A percentile compares a stretch with the other conserved stretches of the same genome.
phyloP scores from a whole-genome alignment of 1,284 basidiomycete species.

The Termitomyces sp. region DNA sequence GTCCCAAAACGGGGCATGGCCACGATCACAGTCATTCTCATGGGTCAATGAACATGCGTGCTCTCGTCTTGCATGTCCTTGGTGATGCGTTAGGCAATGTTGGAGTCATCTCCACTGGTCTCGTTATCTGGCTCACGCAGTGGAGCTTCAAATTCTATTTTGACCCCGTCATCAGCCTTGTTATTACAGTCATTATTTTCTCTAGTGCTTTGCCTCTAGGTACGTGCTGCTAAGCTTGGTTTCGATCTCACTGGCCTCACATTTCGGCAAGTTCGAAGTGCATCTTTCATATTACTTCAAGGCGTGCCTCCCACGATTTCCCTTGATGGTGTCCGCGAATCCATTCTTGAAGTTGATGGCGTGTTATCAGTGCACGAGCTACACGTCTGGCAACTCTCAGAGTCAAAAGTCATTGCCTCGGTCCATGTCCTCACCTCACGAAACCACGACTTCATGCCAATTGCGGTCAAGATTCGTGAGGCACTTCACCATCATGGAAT shows the following conservation, averaged over 20 bases:
- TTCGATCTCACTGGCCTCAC: slow-evolving; percentile 3
- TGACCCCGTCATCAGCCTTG: slow-evolving; percentile 90
- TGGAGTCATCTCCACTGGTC: slow-evolving; percentile 92
- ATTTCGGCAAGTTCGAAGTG: slow-evolving; percentile 64
- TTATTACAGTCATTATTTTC: slow-evolving; percentile 97
- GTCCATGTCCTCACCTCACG: slow-evolving; percentile 90
- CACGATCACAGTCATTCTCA: slow-evolving; percentile 40
- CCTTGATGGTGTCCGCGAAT: slow-evolving; percentile 78
- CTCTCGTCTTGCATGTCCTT: slow-evolving; percentile 89
- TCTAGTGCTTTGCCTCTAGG: slow-evolving; percentile 91
- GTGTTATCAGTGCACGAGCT: slow-evolving; percentile 93
- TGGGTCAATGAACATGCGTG: slow-evolving; percentile 97
- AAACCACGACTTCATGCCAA: slow-evolving; percentile 84
- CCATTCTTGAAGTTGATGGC: slow-evolving; percentile 79
- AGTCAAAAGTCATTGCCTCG: slow-evolving; percentile 84
- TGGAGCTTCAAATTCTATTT: slow-evolving; percentile 86
- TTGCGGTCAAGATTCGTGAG: slow-evolving; percentile 81
- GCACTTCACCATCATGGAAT: slow-evolving; percentile 89
- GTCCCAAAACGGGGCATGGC: slow-evolving; percentile 9
- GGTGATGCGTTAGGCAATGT: slow-evolving; percentile 98
- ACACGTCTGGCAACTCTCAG: slow-evolving; percentile 87
- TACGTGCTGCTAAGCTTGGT: slow-evolving; percentile 31
- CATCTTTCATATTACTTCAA: slow-evolving; percentile 96
- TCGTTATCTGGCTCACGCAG: slow-evolving; percentile 83
- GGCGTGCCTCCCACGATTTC: slow-evolving; percentile 90